Base-by-base conservation (phyloP, 768 basidiomycete species). In the Boletus patriciae region DNA sequence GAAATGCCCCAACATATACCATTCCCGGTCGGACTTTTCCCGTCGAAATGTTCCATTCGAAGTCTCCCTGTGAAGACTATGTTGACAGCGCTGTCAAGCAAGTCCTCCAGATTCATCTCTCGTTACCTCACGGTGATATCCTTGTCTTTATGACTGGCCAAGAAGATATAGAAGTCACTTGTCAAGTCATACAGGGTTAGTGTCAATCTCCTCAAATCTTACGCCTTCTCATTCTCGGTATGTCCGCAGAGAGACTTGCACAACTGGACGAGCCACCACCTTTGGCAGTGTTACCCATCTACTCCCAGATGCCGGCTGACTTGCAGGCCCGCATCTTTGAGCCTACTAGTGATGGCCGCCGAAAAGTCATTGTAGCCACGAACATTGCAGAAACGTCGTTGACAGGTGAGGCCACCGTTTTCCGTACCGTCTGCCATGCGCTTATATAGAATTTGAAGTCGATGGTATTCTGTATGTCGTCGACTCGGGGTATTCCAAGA, bases 111-210 rank as follows among this genome's bases (percentile, higher is more conserved):
- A 98, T 99, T 43, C 96, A 99, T 70, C 78, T 98, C 40, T 94
- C 96, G 2, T 81, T 90, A 18, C 94, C 96, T 21, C 84, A 86
- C 0, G 97, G 97, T 15, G 97, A 99, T 74, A 91, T 98, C 50
- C 78, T 99, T 41, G 94, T 98, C 25, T 99, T 99, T 73, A 98
- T 98, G 96, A 99, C 97, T 27, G 97, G 97, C 37, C 97, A 98
- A 75, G 97, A 98, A 74, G 96, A 99, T 70, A 99, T 99, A 58
- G 96, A 98, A 74, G 83, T 93, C 31, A 98, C 94, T 12, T 99
- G 97, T 69, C 90, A 92, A 66, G 96, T 98, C 33, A 78, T 98
- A 19, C 83, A 88, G 72, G 94, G 94, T 94, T 49, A 45, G 81
- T 68, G 5, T 31, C 27, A 18, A 18, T 44, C 25, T 29, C 37